These are phyloP conservation scores for Alectoria sarmentosa DNA, from an alignment of 495 filamentous ascomycete genomes.

Conservation along the genomic window DNA sequence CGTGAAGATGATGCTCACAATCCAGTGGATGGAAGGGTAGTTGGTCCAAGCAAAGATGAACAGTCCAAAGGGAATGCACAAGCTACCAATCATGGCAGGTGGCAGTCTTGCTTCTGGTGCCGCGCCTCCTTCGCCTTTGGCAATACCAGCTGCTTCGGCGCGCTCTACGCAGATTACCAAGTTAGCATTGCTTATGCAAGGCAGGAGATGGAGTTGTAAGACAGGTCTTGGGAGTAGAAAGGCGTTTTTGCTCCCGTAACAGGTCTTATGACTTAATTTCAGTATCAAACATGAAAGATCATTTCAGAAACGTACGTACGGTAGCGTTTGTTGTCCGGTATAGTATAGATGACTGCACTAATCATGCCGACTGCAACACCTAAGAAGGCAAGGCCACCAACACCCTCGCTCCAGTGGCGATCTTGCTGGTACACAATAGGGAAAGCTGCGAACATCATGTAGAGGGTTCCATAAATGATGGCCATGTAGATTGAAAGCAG, in stretches of 20 bases:
- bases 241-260: no score
- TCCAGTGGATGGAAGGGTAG: constrained; percentile 60
- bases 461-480: constrained; percentile 68
- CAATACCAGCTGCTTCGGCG: constrained; percentile 22
- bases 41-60: constrained; percentile 70
- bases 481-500: constrained; percentile 66
- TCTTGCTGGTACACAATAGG: constrained; percentile 70
- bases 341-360: constrained; percentile 44
- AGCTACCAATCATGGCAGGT: constrained; percentile 37
- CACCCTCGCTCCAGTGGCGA: constrained; percentile 66
- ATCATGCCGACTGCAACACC: constrained; percentile 84
- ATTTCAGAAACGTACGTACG: no score
- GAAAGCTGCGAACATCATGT: constrained; percentile 76
- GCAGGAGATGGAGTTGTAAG: no score
- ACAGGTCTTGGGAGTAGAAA: no score
- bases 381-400: constrained; percentile 69
- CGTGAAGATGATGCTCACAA: constrained; percentile 55
- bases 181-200: no score
- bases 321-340: constrained; percentile 47
- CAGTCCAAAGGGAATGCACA: constrained; percentile 43
- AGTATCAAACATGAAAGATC: no score
- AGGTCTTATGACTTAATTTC: no score
- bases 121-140: constrained; percentile 24
- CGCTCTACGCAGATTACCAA: no score
- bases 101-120: constrained; percentile 45